Evolutionary conservation across 768 basidiomycete species (phyloP).

Genomic region (Tephrocybe sp.): DNA sequence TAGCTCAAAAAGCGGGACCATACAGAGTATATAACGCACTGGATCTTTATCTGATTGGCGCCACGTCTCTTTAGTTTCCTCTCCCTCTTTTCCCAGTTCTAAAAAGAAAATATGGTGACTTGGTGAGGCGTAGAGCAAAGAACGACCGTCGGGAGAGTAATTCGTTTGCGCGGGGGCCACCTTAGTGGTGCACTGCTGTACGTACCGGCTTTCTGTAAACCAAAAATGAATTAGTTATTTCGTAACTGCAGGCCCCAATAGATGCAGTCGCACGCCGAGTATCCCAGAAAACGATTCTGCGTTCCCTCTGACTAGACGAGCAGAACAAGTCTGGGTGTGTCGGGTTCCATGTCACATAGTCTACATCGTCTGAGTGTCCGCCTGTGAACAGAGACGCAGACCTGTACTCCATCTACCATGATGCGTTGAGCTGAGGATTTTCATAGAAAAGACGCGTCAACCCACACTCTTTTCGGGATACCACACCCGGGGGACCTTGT

Average conservation of each 20-base stretch:
- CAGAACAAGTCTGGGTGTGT: conserved; percentile 83
- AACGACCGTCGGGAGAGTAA: conserved; percentile 71
- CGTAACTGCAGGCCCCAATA: not conserved
- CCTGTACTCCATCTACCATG: conserved; percentile 63
- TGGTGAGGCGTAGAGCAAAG: conserved; percentile 60
- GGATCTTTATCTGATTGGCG: conserved; percentile 46
- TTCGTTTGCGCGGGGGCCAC: conserved; percentile 60
- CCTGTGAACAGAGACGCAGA: conserved; percentile 64
- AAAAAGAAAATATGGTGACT: conserved; percentile 62
- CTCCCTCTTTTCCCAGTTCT: conserved; percentile 48
- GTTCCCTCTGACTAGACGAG: conserved; percentile 74
- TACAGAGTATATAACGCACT: conserved; percentile 25
- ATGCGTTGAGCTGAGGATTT: not conserved
- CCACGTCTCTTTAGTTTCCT: conserved; percentile 49
- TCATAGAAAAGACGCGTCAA: conserved; percentile 8
- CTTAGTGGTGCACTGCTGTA: conserved; percentile 59
- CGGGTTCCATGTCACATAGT: conserved; percentile 82
- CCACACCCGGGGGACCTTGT: conserved; percentile 78
- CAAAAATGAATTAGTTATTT: not conserved
- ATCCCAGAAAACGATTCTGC: conserved; percentile 80
- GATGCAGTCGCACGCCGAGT: conserved; percentile 62
- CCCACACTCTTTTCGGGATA: conserved; percentile 73
- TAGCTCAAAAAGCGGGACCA: not conserved
- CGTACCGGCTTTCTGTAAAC: conserved; percentile 61
- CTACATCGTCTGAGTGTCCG: conserved; percentile 77